phyloP scores from a whole-genome alignment of 2,329 filamentous ascomycete genomes.

The Zarea fungicola region DNA sequence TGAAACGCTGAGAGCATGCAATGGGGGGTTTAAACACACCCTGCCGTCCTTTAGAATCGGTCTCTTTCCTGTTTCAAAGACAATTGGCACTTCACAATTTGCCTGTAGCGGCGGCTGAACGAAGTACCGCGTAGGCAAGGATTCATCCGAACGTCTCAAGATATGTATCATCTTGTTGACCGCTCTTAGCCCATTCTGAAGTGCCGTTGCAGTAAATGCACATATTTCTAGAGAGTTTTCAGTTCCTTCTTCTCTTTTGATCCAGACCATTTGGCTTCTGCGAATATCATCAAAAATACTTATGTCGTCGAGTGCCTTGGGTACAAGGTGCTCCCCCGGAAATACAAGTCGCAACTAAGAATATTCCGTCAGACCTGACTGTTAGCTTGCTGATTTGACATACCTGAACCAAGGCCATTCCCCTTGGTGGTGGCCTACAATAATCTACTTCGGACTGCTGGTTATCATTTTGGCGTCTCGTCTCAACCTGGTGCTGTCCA shows the following conservation, averaged over 20 bases:
- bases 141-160: constrained; percentile 25
- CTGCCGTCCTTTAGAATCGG: constrained; percentile 16
- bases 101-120: constrained; percentile 22
- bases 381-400: neutral
- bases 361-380: neutral
- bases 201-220: constrained; percentile 18
- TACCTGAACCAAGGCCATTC: constrained; percentile 10
- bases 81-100: constrained; percentile 16
- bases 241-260: constrained; percentile 17
- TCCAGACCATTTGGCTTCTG: constrained; percentile 26
- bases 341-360: constrained; percentile 24
- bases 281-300: constrained; percentile 24
- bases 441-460: constrained; percentile 16
- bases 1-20: neutral
- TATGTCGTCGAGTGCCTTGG: constrained; percentile 21
- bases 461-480: constrained; percentile 16
- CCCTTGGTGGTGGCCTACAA: neutral
- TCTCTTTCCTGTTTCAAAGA: constrained; percentile 21
- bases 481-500: constrained; percentile 1
- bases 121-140: constrained; percentile 21
- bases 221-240: constrained; percentile 21
- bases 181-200: constrained; percentile 24
- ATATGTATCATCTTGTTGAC: constrained; percentile 29
- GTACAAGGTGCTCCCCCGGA: constrained; percentile 24
- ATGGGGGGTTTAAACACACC: neutral